Conservation (phyloP, 257 asterid genomes). For the Penstemon eatonii region DNA sequence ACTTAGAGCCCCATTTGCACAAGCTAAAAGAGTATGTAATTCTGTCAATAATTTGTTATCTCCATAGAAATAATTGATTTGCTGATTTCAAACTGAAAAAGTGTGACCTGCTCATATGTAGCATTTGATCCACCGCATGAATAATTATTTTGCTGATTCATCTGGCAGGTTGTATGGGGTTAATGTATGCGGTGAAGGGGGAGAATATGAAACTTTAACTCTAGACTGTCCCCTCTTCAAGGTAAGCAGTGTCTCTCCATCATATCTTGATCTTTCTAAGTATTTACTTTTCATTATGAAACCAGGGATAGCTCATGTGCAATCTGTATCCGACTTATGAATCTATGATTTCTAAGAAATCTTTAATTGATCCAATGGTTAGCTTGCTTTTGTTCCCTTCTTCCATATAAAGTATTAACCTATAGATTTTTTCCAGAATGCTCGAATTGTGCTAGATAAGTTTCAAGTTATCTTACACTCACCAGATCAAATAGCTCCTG, state of each 20-base stretch:
- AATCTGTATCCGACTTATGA: constrained; percentile 8
- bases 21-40: constrained; percentile 80
- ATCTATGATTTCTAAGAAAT: constrained; percentile 13
- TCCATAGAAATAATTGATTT: constrained; percentile 26
- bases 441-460: constrained; percentile 86
- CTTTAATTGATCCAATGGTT: constrained; percentile 10
- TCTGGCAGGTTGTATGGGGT: constrained; percentile 83
- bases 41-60: constrained; percentile 27
- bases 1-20: constrained; percentile 75
- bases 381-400: constrained; percentile 6
- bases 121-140: constrained; percentile 28
- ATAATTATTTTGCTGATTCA: constrained; percentile 24
- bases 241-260: constrained; percentile 45
- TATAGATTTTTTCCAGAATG: constrained; percentile 64
- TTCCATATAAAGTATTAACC: constrained; percentile 31
- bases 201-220: constrained; percentile 95
- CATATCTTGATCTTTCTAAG: constrained; percentile 14
- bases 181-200: constrained; percentile 98
- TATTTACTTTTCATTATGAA: neutral
- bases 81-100: constrained; percentile 7
- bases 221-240: constrained; percentile 94
- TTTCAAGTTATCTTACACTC: constrained; percentile 80
- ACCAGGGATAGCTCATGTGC: constrained; percentile 8
- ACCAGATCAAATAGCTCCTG: constrained; percentile 86
- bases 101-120: neutral